phyloP scores from a whole-genome alignment of 495 filamentous ascomycete genomes.

The Ramalina peruviana region DNA sequence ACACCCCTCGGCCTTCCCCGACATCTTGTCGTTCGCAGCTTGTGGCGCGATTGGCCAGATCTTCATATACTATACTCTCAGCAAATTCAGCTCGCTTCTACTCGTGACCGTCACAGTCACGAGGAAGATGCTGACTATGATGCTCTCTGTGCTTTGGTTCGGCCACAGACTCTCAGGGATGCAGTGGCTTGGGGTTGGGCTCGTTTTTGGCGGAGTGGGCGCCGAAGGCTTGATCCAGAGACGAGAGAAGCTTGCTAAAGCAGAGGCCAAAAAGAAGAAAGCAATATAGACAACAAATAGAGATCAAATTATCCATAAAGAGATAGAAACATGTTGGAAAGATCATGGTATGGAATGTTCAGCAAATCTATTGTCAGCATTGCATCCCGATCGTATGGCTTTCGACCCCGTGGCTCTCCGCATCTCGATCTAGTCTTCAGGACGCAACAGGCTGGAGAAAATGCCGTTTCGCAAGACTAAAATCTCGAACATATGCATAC shows the following conservation, averaged over 20 bases:
- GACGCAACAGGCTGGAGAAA: background rate
- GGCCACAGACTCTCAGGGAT: constrained; percentile 71
- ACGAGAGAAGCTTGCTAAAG: constrained; percentile 74
- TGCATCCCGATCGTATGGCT: background rate
- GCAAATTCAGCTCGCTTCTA: constrained; percentile 77
- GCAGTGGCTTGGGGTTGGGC: constrained; percentile 81
- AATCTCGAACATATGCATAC: too few species aligned
- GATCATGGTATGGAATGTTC: background rate
- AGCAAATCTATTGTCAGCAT: background rate
- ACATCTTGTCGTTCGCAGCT: constrained; percentile 81
- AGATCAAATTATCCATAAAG: background rate
- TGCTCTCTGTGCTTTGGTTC: constrained; percentile 87
- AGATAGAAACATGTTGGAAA: background rate
- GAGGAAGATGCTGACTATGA: constrained; percentile 98
- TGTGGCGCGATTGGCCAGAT: constrained; percentile 91
- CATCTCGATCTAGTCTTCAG: background rate
- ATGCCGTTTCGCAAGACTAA: background rate
- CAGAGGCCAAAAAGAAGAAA: constrained; percentile 38
- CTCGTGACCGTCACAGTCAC: constrained; percentile 96
- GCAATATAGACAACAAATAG: background rate
- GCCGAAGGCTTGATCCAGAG: constrained; percentile 73
- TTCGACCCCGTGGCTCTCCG: background rate
- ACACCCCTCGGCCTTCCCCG: constrained; percentile 65
- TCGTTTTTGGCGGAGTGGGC: constrained; percentile 93
- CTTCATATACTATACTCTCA: constrained; percentile 94